These are phyloP conservation scores for Phaffia tasmanica DNA, from an alignment of 768 basidiomycete species.

Conservation along the genomic window DNA sequence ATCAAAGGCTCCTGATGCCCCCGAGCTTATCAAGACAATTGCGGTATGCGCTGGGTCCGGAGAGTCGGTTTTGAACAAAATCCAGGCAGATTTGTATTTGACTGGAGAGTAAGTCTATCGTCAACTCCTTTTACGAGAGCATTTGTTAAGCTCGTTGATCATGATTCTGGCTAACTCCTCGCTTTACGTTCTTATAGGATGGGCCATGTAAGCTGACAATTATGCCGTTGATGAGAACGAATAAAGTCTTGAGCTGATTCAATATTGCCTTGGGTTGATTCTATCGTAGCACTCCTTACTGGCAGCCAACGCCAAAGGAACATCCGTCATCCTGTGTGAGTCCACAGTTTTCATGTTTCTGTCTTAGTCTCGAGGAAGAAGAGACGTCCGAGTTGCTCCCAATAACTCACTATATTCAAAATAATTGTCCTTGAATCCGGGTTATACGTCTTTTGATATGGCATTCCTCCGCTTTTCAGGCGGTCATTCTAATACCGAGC, in stretches of 20 bases:
- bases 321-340: constrained; percentile 74
- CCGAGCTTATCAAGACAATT: constrained; percentile 44
- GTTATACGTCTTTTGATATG: too few species aligned
- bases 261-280: neutral
- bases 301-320: constrained; percentile 62
- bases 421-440: too few species aligned
- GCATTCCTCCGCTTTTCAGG: constrained; percentile 41
- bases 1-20: constrained; percentile 14
- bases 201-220: constrained; percentile 17
- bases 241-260: neutral
- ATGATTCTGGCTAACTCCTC: neutral
- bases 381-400: too few species aligned
- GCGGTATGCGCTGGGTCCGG: constrained; percentile 90
- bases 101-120: constrained; percentile 71
- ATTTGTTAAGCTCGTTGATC: neutral
- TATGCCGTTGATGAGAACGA: neutral
- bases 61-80: constrained; percentile 58
- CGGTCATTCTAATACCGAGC: constrained; percentile 90
- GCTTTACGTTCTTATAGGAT: constrained; percentile 7
- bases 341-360: neutral
- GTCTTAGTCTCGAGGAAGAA: too few species aligned
- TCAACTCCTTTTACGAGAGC: constrained; percentile 48
- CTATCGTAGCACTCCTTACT: constrained; percentile 84
- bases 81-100: constrained; percentile 71
- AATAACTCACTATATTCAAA: too few species aligned